These are phyloP conservation scores for Daldinia bambusicola DNA, from an alignment of 495 filamentous ascomycete species.

Conservation along the genomic window DNA sequence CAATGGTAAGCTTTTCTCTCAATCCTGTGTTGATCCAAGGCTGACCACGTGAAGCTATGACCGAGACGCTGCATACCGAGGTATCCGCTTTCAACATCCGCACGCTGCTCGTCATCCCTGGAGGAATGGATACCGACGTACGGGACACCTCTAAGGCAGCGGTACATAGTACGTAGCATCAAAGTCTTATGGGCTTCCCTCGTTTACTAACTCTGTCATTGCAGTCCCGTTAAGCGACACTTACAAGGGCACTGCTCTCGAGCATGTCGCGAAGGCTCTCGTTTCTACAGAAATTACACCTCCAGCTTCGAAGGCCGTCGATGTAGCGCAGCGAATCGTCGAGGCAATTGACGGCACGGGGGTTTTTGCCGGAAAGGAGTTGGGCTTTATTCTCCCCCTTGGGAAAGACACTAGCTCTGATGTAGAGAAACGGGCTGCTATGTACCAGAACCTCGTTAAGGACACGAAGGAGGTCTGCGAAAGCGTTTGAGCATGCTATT, in stretches of 20 bases:
- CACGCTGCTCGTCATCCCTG: conserved; percentile 52
- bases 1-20: conserved; percentile 40
- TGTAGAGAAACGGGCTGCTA: conserved; percentile 23
- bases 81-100: conserved; percentile 53
- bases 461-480: conserved; percentile 33
- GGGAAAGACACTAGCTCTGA: conserved; percentile 31
- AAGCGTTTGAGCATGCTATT: conserved; percentile 25
- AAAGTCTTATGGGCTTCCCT: no score
- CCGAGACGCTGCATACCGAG: conserved; percentile 48
- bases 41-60: conserved; percentile 34
- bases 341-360: conserved; percentile 48
- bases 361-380: conserved; percentile 18
- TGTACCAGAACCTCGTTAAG: conserved; percentile 13
- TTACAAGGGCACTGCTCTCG: conserved; percentile 30
- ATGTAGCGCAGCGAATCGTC: conserved; percentile 53
- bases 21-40: background rate
- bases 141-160: background rate
- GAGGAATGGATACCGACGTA: conserved; percentile 34
- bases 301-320: conserved; percentile 26
- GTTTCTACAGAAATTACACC: background rate
- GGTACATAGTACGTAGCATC: conserved; percentile 4
- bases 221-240: conserved; percentile 18
- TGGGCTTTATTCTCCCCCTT: conserved; percentile 34
- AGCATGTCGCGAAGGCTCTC: conserved; percentile 5
- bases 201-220: background rate